Evolutionary conservation across 2,329 filamentous ascomycete genomes (phyloP), one percentile per base, ranked within the genome.

Genomic region (Hawksworthiomyces lignivorus): DNA sequence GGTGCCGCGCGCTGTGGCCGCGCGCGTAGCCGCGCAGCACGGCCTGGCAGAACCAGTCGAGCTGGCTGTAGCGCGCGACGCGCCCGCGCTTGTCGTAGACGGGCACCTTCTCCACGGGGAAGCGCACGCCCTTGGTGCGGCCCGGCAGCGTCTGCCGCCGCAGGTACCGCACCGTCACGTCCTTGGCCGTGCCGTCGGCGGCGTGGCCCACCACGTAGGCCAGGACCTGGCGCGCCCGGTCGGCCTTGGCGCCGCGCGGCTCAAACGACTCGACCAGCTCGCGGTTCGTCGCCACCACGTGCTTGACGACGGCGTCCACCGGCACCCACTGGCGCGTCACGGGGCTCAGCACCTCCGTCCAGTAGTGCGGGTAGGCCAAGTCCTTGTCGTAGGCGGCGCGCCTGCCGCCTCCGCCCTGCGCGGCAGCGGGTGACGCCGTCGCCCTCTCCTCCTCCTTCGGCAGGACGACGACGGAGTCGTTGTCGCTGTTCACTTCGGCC

Each of bases 161-260:
- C 7, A 98, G 67, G 59, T 98, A 98, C 21, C 92, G 77, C 10
- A 92, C 81, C 0, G 92, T 98, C 14, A 98, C 84, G 57, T 98
- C 92, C 58, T 97, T 97, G 11, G 87, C 89, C 0, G 87, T 89
- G 3, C 86, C 87, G 56, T 97, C 89, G 4, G 77, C 64, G 1
- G 85, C 87, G 61, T 85, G 87, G 0, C 84, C 89, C 17, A 97
- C 70, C 3, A 94, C 75, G 55, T 98, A 98, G 34, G 86, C 85
- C 55, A 95, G 87, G 11, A 94, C 78, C 59, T 97, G 90, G 52
- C 87, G 90, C 0, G 84, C 79, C 54, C 84, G 87, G 26, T 95
- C 87, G 1, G 89, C 87, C 56, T 84, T 87, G 27, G 72, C 75
- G 6, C 90, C 89, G 12, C 87, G 80, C 12, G 89, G 86, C 54